phyloP scores from a whole-genome alignment of 495 filamentous ascomycete species.

The Ascobolus immersus region DNA sequence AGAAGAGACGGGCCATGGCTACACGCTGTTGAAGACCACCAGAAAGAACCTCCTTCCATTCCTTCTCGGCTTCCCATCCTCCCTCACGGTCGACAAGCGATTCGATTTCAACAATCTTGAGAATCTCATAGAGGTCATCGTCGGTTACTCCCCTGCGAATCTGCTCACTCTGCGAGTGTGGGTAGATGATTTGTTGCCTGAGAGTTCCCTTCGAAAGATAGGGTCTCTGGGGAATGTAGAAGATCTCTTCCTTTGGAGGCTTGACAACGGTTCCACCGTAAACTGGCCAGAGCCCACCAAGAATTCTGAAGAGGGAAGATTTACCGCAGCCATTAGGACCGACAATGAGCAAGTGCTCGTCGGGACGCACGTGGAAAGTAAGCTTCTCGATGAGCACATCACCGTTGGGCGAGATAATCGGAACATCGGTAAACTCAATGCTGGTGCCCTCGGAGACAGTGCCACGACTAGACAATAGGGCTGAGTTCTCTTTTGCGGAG shows the following conservation, averaged over 20 bases:
- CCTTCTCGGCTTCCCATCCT: slow-evolving; percentile 84
- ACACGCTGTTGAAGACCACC: slow-evolving; percentile 89
- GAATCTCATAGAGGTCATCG: slow-evolving; percentile 46
- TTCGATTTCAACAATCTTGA: slow-evolving; percentile 57
- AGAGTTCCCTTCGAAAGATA: slow-evolving; percentile 75
- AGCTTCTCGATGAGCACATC: slow-evolving; percentile 65
- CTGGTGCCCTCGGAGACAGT: slow-evolving; percentile 47
- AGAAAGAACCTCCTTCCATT: slow-evolving; percentile 81
- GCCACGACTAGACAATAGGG: slow-evolving; percentile 56
- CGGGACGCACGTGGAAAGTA: slow-evolving; percentile 60
- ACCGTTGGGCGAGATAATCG: slow-evolving; percentile 93
- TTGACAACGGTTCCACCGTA: slow-evolving; percentile 84
- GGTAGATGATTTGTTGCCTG: slow-evolving; percentile 89
- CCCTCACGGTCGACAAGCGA: slow-evolving; percentile 55
- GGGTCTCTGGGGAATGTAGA: slow-evolving; percentile 92
- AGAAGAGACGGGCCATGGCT: slow-evolving; percentile 90
- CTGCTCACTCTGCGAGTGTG: slow-evolving; percentile 70
- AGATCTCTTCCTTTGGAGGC: slow-evolving; percentile 70
- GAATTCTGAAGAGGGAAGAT: slow-evolving; percentile 79
- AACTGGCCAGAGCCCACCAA: slow-evolving; percentile 95
- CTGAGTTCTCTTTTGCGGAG: slow-evolving; percentile 51
- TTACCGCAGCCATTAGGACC: slow-evolving; percentile 96
- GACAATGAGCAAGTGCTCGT: slow-evolving; percentile 80
- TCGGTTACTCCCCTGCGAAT: slow-evolving; percentile 63
- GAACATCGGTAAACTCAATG: slow-evolving; percentile 73